phyloP scores from a whole-genome alignment of 2,329 filamentous ascomycete species.

The Diplocarpon rosae region DNA sequence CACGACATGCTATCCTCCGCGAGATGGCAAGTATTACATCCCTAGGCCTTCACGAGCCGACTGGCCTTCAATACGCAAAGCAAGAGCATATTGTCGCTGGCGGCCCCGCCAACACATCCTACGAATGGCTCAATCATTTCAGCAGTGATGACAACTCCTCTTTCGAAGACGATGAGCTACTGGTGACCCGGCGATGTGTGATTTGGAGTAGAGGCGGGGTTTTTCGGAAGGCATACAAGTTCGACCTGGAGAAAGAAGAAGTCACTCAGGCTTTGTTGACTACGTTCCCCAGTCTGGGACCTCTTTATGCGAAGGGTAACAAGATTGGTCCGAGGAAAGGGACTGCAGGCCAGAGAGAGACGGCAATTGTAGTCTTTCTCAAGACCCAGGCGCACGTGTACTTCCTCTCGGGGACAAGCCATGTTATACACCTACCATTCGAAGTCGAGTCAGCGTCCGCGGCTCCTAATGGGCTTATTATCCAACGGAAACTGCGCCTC shows the following conservation, averaged over 20 bases:
- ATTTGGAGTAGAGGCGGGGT: slow-evolving; percentile 81
- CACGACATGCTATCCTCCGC: slow-evolving; percentile 9
- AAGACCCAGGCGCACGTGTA: slow-evolving; percentile 90
- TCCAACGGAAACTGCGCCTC: slow-evolving; percentile 64
- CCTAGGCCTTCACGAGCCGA: slow-evolving; percentile 80
- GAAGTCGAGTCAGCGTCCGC: slow-evolving; percentile 83
- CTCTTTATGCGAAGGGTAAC: slow-evolving; percentile 16
- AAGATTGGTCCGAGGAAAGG: slow-evolving; percentile 22
- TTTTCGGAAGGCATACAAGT: slow-evolving; percentile 75
- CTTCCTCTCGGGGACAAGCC: slow-evolving; percentile 76
- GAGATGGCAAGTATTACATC: slow-evolving; percentile 84
- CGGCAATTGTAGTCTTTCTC: slow-evolving; percentile 80
- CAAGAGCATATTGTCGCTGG: slow-evolving; percentile 64
- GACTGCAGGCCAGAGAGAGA: slow-evolving; percentile 29
- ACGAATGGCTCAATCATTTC: slow-evolving; percentile 61
- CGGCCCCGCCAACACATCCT: slow-evolving; percentile 54
- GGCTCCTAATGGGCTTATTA: slow-evolving; percentile 69
- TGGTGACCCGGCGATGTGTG: slow-evolving; percentile 25
- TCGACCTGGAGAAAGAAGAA: slow-evolving; percentile 75
- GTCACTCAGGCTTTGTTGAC: slow-evolving; percentile 82
- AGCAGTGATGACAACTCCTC: slow-evolving; percentile 30
- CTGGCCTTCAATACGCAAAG: slow-evolving; percentile 72
- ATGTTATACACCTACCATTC: slow-evolving; percentile 88
- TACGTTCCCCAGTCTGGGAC: slow-evolving; percentile 49
- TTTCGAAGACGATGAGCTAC: slow-evolving; percentile 27